Evolutionary conservation across 768 basidiomycete genomes (phyloP).

Genomic region (Trametes punicea): DNA sequence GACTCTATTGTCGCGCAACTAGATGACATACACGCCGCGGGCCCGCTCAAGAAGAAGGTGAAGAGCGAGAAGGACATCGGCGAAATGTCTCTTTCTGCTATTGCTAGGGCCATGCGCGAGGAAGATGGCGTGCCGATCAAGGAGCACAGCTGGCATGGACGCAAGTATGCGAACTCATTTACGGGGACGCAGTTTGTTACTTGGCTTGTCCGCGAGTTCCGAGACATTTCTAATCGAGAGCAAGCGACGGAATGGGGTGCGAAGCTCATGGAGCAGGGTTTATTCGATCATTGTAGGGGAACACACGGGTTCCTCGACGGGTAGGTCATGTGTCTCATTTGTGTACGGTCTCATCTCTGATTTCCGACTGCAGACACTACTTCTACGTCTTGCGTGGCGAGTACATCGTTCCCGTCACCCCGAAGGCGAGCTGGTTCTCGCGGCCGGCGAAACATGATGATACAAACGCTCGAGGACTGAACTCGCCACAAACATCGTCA

Average conservation of each 20-base stretch:
- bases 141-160: slow-evolving; percentile 78
- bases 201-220: slow-evolving; percentile 90
- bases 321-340: slow-evolving; percentile 38
- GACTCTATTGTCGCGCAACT: slow-evolving; percentile 75
- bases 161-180: slow-evolving; percentile 76
- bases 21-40: slow-evolving; percentile 73
- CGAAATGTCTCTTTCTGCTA: slow-evolving; percentile 56
- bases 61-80: slow-evolving; percentile 72
- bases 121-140: slow-evolving; percentile 83
- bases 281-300: slow-evolving; percentile 81
- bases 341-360: neutral
- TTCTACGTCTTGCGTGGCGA: slow-evolving; percentile 83
- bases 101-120: slow-evolving; percentile 84
- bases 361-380: slow-evolving; percentile 60
- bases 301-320: slow-evolving; percentile 86
- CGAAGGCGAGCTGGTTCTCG: slow-evolving; percentile 66
- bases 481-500: slow-evolving; percentile 11
- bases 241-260: slow-evolving; percentile 79
- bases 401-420: slow-evolving; percentile 66
- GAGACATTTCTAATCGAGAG: slow-evolving; percentile 78
- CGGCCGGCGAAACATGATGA: slow-evolving; percentile 43
- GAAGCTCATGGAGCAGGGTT: slow-evolving; percentile 72
- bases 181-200: slow-evolving; percentile 86
- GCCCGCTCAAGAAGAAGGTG: slow-evolving; percentile 75
- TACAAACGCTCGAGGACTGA: slow-evolving; percentile 30